phyloP scores from a whole-genome alignment of 257 asterid species.

The Solanum paucissectum region DNA sequence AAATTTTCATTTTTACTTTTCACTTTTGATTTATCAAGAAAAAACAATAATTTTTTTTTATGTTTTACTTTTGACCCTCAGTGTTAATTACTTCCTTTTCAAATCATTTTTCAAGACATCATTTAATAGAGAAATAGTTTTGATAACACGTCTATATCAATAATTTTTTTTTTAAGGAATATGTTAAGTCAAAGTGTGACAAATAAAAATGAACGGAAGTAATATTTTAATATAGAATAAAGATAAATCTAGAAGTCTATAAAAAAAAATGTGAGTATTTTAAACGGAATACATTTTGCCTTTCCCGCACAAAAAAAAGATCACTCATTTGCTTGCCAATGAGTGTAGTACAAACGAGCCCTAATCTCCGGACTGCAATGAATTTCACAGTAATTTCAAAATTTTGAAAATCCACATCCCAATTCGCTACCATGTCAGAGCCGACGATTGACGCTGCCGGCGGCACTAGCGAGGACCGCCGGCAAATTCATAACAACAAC shows the following conservation, averaged over 20 bases:
- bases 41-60: no score
- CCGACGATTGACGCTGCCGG: constrained; percentile 7
- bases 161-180: no score
- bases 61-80: no score
- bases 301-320: constrained; percentile 18
- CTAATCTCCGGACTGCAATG: not conserved
- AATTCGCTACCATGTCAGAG: constrained; percentile 29
- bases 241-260: not conserved
- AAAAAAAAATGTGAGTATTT: not conserved
- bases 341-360: not conserved
- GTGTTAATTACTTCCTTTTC: no score
- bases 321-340: not conserved
- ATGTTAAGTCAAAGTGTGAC: no score
- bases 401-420: not conserved
- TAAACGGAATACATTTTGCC: not conserved
- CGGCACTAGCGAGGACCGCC: constrained; percentile 18
- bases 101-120: no score
- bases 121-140: no score
- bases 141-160: no score
- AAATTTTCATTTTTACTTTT: no score
- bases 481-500: constrained; percentile 1
- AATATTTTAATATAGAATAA: not conserved
- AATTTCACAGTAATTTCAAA: not conserved
- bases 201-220: no score
- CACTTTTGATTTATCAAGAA: no score